Base-by-base conservation (phyloP, 192 early-diverging fungal species). In the Entomortierella parvispora region DNA sequence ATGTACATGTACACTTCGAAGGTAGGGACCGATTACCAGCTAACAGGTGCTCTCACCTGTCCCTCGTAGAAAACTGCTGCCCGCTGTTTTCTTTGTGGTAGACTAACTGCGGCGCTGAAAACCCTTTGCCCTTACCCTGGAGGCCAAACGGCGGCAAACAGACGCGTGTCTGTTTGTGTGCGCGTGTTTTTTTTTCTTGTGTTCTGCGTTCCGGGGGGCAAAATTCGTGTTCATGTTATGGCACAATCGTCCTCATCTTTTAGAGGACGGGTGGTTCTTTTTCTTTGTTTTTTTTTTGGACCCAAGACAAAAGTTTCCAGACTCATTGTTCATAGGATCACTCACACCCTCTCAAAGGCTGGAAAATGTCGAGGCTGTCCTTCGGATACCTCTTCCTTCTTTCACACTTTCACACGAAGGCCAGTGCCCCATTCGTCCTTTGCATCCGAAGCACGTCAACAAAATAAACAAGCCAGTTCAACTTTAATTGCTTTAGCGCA, bases 151-250 rank as follows among this genome's bases (percentile, higher is more conserved):
- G 48, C 48, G 37, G 37, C 37, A 40, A 22, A 50, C 48, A 23
- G 48, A 50, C 25, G 48, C 48, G 48, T 23, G 48, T 50, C 9
- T 50, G 48, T 50, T 50, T 40, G 37, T 40, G 48, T 50, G 48
- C 25, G 20, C 23, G 48, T 22, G 48, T 22, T n/a, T n/a, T n/a
- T n/a, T n/a, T n/a, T n/a, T n/a, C n/a, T n/a, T n/a, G n/a, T n/a
- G n/a, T n/a, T n/a, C n/a, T n/a, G n/a, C n/a, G n/a, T 9, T 50
- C 48, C 48, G 48, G 23, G 9, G 48, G 18, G 6, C 9, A 22
- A 22, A 7, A 10, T 50, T 50, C 9, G 6, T 50, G 18, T 50
- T 22, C 2, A 50, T 10, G 10, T 22, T 10, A 25, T 25, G 48
- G 23, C 48, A 25, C 48, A 22, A 25, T 25, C 48, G n/a, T n/a